A percentile compares a stretch with the other conserved stretches of the same genome.
phyloP scores from a whole-genome alignment of 2,329 filamentous ascomycete genomes.

The Didymella exigua region DNA sequence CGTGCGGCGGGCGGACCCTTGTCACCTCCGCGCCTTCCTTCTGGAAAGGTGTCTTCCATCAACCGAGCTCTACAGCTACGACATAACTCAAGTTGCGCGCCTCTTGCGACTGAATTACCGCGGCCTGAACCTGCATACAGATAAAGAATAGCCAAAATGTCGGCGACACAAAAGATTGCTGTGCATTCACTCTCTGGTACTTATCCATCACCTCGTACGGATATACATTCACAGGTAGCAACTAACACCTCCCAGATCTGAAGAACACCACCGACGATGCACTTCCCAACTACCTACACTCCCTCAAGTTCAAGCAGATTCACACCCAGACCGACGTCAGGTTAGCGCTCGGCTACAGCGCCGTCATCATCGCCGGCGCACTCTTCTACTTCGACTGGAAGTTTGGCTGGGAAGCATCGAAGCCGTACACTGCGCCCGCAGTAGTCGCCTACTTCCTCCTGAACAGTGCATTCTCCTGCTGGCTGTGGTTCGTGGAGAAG shows the following conservation, averaged over 20 bases:
- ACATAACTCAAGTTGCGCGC: slow-evolving; percentile 12
- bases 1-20: slow-evolving; percentile 38
- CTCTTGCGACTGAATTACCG: neutral
- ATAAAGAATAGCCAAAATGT: slow-evolving; percentile 30
- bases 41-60: slow-evolving; percentile 47
- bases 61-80: slow-evolving; percentile 22
- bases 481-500: slow-evolving; percentile 84
- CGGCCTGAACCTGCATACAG: neutral
- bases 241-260: slow-evolving; percentile 67
- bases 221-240: slow-evolving; percentile 1
- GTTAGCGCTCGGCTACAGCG: slow-evolving; percentile 79
- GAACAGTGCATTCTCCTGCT: slow-evolving; percentile 78
- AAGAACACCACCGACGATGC: slow-evolving; percentile 97
- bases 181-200: slow-evolving; percentile 71
- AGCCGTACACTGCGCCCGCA: slow-evolving; percentile 77
- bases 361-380: slow-evolving; percentile 77
- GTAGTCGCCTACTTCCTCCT: slow-evolving; percentile 79
- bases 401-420: slow-evolving; percentile 85
- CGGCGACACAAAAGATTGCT: slow-evolving; percentile 59
- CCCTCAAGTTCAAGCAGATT: slow-evolving; percentile 81
- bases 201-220: neutral
- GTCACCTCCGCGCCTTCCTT: slow-evolving; percentile 37
- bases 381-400: slow-evolving; percentile 94
- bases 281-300: slow-evolving; percentile 89
- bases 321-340: slow-evolving; percentile 82